Evolutionary conservation across 306 rosid genomes (phyloP).

Genomic region (Macrotyloma uniflorum): DNA sequence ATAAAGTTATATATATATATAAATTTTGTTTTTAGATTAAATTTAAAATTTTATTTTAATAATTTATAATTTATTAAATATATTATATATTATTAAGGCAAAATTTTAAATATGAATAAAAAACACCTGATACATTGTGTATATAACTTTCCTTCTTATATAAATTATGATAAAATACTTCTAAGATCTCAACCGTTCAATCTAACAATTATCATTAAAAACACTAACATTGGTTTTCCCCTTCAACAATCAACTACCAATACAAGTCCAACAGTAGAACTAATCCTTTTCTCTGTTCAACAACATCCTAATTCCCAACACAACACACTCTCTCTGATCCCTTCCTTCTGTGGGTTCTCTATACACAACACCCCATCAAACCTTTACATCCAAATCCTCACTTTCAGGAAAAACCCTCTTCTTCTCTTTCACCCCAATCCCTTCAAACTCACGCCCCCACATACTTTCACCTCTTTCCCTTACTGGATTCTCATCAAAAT

Average conservation of each 20-base stretch:
- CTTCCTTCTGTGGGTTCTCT: background rate
- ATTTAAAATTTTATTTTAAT: too few relatives aligned
- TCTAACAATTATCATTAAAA: too few relatives aligned
- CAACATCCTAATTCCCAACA: background rate
- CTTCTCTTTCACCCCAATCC: constrained; percentile 17
- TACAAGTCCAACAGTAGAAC: constrained; percentile 1
- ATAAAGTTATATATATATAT: too few relatives aligned
- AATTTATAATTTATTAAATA: too few relatives aligned
- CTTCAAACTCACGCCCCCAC: constrained; percentile 21
- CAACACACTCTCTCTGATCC: background rate
- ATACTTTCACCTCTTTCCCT: constrained; percentile 12
- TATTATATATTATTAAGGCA: too few relatives aligned
- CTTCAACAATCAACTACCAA: background rate
- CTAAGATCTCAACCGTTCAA: too few relatives aligned
- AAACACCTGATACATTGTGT: too few relatives aligned
- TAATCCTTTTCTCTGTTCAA: background rate
- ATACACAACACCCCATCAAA: background rate
- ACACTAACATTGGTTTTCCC: too few relatives aligned
- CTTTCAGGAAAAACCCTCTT: constrained; percentile 25
- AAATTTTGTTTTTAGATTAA: too few relatives aligned
- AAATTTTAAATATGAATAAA: too few relatives aligned
- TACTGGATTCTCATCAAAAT: constrained; percentile 32
- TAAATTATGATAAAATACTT: too few relatives aligned
- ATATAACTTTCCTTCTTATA: too few relatives aligned
- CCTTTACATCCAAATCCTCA: constrained; percentile 12